These are phyloP conservation scores for Excoecaria agallocha DNA, from an alignment of 345 rosid species.

Conservation along the genomic window DNA sequence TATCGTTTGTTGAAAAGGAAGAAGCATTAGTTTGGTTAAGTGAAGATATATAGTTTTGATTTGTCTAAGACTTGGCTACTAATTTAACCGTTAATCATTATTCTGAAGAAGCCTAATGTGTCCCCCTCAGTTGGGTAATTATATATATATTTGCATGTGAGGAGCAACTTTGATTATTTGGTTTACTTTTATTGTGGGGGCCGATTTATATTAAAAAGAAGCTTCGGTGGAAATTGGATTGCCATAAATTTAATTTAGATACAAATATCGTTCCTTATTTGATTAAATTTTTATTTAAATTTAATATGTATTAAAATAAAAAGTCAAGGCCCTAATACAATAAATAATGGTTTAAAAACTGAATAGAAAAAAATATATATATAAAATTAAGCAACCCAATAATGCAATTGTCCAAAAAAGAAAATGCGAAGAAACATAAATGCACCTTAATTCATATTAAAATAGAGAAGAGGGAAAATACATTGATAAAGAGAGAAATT, in stretches of 20 bases:
- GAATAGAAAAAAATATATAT: too few species aligned
- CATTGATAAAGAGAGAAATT: not conserved
- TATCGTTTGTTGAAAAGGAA: too few species aligned
- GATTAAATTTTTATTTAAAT: too few species aligned
- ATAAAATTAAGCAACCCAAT: too few species aligned
- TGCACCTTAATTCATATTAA: not conserved
- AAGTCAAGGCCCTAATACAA: too few species aligned
- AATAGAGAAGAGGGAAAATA: conserved; percentile 15
- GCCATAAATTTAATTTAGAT: too few species aligned
- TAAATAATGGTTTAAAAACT: too few species aligned
- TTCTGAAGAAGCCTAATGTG: not conserved
- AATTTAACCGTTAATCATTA: not conserved
- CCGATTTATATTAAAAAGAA: not conserved
- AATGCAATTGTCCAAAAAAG: too few species aligned
- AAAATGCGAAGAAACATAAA: too few species aligned
- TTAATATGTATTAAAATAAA: too few species aligned
- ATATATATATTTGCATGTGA: conserved; percentile 15
- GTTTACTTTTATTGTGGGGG: not conserved
- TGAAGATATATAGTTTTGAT: not conserved
- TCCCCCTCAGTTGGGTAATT: not conserved
- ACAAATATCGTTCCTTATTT: too few species aligned
- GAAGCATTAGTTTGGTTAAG: not conserved
- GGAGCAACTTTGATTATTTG: not conserved
- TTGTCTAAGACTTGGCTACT: not conserved
- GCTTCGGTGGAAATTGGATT: too few species aligned